A percentile compares a stretch with the other conserved stretches of the same genome.
These are phyloP conservation scores for Torulaspora indica DNA, from an alignment of 805 yeast genomes.

Conservation along the genomic window DNA sequence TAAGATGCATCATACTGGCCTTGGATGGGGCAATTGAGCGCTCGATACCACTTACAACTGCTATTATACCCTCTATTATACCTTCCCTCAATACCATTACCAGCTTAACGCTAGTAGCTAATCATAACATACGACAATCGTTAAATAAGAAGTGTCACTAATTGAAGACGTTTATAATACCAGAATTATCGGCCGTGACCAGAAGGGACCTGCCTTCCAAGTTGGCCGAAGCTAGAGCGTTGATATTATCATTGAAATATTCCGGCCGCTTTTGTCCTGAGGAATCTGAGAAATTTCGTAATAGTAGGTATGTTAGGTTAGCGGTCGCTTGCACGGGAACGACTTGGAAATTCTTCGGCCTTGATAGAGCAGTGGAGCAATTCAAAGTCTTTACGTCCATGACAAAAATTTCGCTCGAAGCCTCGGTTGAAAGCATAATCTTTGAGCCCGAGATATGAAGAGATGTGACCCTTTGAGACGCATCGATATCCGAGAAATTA, in stretches of 20 bases:
- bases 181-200: conserved; percentile 23
- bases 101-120: neutral
- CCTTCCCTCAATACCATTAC: neutral
- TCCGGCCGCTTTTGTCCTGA: neutral
- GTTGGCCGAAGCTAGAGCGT: conserved; percentile 4
- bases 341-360: conserved; percentile 10
- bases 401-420: conserved; percentile 18
- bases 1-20: conserved; percentile 22
- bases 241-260: conserved; percentile 11
- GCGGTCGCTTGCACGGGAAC: conserved; percentile 22
- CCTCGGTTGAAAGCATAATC: conserved; percentile 20
- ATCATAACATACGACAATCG: too few species aligned
- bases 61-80: too few species aligned
- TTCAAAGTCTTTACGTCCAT: conserved; percentile 17
- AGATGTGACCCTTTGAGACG: conserved; percentile 7
- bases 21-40: neutral
- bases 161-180: conserved; percentile 17
- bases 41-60: too few species aligned
- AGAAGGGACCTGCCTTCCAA: conserved; percentile 7
- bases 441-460: conserved; percentile 12
- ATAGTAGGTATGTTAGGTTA: conserved; percentile 16
- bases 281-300: conserved; percentile 7
- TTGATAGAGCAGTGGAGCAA: conserved; percentile 11
- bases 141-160: neutral
- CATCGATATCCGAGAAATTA: conserved; percentile 1